Conservation (phyloP, 1,139 yeast species). For the Pneumocystis oryctolagi region DNA sequence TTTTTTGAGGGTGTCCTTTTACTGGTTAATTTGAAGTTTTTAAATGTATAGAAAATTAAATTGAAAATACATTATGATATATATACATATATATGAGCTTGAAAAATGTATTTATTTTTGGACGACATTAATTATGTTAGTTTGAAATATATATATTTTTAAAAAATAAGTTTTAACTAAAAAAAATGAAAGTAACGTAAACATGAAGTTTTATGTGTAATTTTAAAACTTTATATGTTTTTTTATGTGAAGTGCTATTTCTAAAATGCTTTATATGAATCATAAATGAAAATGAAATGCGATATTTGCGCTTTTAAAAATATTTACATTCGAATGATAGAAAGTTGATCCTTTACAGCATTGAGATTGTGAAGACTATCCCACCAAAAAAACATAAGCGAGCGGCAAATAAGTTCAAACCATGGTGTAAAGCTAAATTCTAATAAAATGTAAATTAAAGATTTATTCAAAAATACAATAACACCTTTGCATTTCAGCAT, state of each 20-base stretch:
- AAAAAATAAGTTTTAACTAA: background rate
- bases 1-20: background rate
- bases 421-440: conserved; percentile 76
- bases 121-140: background rate
- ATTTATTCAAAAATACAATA: background rate
- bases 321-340: conserved; percentile 11
- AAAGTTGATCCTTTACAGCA: conserved; percentile 26
- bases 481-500: conserved; percentile 51
- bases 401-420: conserved; percentile 90
- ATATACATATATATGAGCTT: background rate
- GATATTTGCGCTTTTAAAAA: background rate
- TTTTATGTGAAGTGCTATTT: background rate
- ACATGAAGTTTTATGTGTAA: background rate
- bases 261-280: background rate
- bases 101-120: background rate
- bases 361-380: conserved; percentile 38
- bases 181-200: background rate
- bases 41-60: background rate
- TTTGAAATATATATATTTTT: background rate
- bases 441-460: conserved; percentile 9
- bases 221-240: background rate
- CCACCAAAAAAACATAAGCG: conserved; percentile 93
- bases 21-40: background rate
- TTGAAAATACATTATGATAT: background rate
- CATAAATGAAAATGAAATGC: background rate